Conservation (phyloP, 805 yeast species). For the Metschnikowia drakensbergensis region DNA sequence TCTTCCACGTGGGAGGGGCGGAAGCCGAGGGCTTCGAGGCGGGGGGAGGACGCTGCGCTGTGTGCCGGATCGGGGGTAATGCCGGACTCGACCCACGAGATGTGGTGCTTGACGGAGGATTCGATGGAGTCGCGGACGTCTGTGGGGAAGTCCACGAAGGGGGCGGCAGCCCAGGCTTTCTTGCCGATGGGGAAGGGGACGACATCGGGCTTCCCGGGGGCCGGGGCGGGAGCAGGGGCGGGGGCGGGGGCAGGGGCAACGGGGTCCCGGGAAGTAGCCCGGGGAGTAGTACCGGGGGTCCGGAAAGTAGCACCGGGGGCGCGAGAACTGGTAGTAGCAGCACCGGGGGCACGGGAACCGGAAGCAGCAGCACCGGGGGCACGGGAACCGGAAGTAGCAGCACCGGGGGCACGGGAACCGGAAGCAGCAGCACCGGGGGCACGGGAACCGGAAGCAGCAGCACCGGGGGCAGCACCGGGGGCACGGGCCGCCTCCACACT, state of each 20-base stretch:
- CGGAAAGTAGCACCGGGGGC: no score
- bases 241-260: not conserved
- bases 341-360: no score
- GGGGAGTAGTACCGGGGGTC: no score
- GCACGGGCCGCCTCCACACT: constrained; percentile 21
- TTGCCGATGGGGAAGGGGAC: constrained; percentile 34
- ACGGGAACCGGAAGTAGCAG: no score
- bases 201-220: not conserved
- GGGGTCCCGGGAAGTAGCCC: no score
- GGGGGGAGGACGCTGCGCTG: constrained; percentile 12
- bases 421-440: no score
- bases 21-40: constrained; percentile 47
- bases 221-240: not conserved
- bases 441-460: no score
- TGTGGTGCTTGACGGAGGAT: constrained; percentile 51
- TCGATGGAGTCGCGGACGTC: constrained; percentile 64
- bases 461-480: not conserved
- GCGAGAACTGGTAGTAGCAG: no score
- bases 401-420: no score
- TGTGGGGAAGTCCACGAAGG: constrained; percentile 63
- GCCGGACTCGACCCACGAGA: constrained; percentile 47
- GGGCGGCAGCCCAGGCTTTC: constrained; percentile 69
- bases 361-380: no score
- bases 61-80: not conserved
- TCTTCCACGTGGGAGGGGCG: constrained; percentile 66